Base-by-base conservation (phyloP, 345 rosid species). In the Salix dunnii region DNA sequence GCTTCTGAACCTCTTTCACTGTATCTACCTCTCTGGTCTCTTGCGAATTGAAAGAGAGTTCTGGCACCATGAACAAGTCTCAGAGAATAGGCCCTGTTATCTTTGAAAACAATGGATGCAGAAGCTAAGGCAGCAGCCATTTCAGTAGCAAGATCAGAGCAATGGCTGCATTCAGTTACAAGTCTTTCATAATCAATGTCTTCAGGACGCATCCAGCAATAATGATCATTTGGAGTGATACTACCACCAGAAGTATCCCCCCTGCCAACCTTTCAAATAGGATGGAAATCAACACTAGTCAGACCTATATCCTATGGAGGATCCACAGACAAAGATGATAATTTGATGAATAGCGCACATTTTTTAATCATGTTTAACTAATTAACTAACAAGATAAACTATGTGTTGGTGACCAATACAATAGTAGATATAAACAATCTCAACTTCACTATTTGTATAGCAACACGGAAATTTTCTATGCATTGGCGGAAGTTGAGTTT, bases 191-290 rank as follows among this genome's bases (percentile, higher is more conserved):
- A 96, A 81, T 96, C 95, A 77, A 96, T 96, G 84, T 96, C 99
- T 89, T 96, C 99, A 25, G 99, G 99, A 16, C 98, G 85, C 95
- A 88, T 92, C 99, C 99, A 96, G 78, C 99, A 96, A 83, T 90
- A 94, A 79, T 94, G 97, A 77, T 96, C 99, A 40, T 94, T 94
- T 4, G 90, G 82, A 21, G 70, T 76, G 6, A 97, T 85, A 79
- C 81, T 90, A 25, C 95, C 99, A 4, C 87, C 97, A 17, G 92
- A 89, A 35, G 97, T 94, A 68, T 91, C 97, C 51, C 99, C 99
- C 14, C 69, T n/a, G 73, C 97, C 99, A 68, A 93, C 99, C 98
- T 94, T 82, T 72, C 11, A 62, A 74, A 48, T 35, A 53, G 58
- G 36, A 5, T 11, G 25, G 35, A 62, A 23, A 71, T 46, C 31